Base-by-base conservation (phyloP, 2,329 filamentous ascomycete genomes). In the Alternaria atra region DNA sequence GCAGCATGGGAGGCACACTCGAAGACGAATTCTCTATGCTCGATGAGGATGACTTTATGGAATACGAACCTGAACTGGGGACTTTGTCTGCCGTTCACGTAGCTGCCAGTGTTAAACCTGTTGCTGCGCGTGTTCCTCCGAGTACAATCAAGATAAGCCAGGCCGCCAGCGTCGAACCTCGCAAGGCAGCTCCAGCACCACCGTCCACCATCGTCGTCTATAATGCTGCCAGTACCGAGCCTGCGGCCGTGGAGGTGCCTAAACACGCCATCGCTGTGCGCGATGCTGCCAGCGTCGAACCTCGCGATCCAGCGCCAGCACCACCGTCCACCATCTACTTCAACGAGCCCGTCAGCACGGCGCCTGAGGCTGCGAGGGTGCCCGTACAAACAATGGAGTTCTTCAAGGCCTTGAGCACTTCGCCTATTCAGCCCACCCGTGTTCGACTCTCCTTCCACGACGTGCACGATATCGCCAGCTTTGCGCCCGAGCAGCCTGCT, bases 1-100 rank as follows among this genome's bases (percentile, higher is more conserved):
- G 52, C 44, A 39, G 47, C 39, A 29, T 58, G 27, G 64, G 40
- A 17, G 61, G 62, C 10, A 60, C 68, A 8, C 67, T 72, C 2
- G 57, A 62, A 25, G 55, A 44, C 2, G 67, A 71, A 55, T 65
- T 72, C 35, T 63, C 57, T 9, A 43, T 27, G 43, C 15, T 60
- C 32, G 60, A 60, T 39, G 47, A 61, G 29, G 39, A 40, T 9
- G 55, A 59, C 9, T 65, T 56, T 20, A 35, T 61, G 37, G 34
- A 64, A 12, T 54, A 40, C 15, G 48, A 35, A 25, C 57, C 47
- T 20, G 48, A 37, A 5, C 6, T 35, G 9, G 37, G 42, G n/a
- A 35, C 52, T 5, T 25, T 25, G 5, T 54, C 35, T 23, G 7
- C 54, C 6, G 17, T 58, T 25, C 13, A 30, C n/a, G 27, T 52